A percentile compares a stretch with the other conserved stretches of the same genome.
phyloP scores from a whole-genome alignment of 441 rosid species.

The Euphorbia celastroides region DNA sequence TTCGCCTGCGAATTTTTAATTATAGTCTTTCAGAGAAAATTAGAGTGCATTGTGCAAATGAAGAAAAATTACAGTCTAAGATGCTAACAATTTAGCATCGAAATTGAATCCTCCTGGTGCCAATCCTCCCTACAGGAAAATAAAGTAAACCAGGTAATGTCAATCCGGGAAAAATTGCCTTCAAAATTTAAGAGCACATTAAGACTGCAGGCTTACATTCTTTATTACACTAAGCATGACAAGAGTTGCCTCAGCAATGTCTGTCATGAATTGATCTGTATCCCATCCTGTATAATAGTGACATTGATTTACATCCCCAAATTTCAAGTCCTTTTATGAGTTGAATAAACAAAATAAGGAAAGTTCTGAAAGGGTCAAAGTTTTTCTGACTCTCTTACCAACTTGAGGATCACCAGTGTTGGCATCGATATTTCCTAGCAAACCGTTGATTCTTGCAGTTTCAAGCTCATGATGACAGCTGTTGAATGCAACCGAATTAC shows the following conservation, averaged over 20 bases:
- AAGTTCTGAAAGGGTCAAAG: neutral
- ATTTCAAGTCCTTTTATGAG: neutral
- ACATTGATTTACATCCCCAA: slow-evolving; percentile 13
- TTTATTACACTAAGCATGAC: slow-evolving; percentile 85
- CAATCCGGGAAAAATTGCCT: neutral
- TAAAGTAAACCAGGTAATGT: slow-evolving; percentile 11
- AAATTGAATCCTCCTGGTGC: slow-evolving; percentile 99
- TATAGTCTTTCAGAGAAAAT: too few relatives aligned
- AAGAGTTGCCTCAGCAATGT: slow-evolving; percentile 83
- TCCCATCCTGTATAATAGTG: slow-evolving; percentile 71
- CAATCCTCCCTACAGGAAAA: slow-evolving; percentile 62
- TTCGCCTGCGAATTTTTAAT: too few relatives aligned
- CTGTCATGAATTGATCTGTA: slow-evolving; percentile 92
- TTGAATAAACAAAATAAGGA: neutral
- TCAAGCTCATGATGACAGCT: slow-evolving; percentile 98
- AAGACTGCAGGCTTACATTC: slow-evolving; percentile 46
- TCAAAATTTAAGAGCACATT: slow-evolving; percentile 1
- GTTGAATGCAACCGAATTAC: slow-evolving; percentile 14
- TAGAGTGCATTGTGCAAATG: too few relatives aligned
- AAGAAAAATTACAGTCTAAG: neutral
- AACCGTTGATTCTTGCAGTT: slow-evolving; percentile 88
- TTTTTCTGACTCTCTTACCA: slow-evolving; percentile 35
- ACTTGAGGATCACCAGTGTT: slow-evolving; percentile 97
- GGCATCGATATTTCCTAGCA: slow-evolving; percentile 92
- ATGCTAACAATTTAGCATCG: slow-evolving; percentile 85